Conservation (phyloP, 768 basidiomycete species). For the Suillus hirtellus region DNA sequence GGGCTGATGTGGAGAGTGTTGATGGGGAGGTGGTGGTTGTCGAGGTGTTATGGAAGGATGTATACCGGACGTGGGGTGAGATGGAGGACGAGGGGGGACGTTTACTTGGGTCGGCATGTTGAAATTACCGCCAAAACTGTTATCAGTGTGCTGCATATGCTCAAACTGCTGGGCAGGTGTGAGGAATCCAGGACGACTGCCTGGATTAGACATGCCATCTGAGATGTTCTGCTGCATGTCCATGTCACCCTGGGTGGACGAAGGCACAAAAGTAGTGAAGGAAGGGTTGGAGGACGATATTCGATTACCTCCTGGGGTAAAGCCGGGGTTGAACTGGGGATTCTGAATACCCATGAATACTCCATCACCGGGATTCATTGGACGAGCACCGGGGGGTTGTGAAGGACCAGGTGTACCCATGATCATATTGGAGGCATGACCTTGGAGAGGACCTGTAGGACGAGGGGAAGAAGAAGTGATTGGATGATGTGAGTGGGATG, state of each 20-base stretch:
- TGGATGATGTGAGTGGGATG: constrained; percentile 30
- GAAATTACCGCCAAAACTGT: constrained; percentile 33
- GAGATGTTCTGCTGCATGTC: constrained; percentile 48
- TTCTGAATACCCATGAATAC: constrained; percentile 46
- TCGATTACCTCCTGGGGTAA: constrained; percentile 37
- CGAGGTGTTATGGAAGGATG: constrained; percentile 32
- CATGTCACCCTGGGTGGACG: constrained; percentile 48
- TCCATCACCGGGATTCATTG: constrained; percentile 48
- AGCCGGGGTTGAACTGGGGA: constrained; percentile 32
- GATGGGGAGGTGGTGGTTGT: constrained; percentile 38
- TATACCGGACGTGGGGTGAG: constrained; percentile 37
- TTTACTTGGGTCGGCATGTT: constrained; percentile 38
- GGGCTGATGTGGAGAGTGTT: constrained; percentile 47
- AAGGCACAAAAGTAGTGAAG: constrained; percentile 48
- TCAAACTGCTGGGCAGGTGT: constrained; percentile 69
- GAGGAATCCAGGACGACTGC: constrained; percentile 35
- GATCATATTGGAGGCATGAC: constrained; percentile 31
- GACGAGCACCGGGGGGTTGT: constrained; percentile 31
- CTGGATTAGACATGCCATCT: constrained; percentile 39
- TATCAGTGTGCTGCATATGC: constrained; percentile 48
- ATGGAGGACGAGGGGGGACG: constrained; percentile 45
- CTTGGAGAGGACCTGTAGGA: constrained; percentile 28
- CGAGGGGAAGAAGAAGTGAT: constrained; percentile 32
- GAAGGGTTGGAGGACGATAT: constrained; percentile 34
- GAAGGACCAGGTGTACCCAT: constrained; percentile 33